Evolutionary conservation across 805 yeast species (phyloP).

Genomic region (Schwanniomyces vanrijiae): DNA sequence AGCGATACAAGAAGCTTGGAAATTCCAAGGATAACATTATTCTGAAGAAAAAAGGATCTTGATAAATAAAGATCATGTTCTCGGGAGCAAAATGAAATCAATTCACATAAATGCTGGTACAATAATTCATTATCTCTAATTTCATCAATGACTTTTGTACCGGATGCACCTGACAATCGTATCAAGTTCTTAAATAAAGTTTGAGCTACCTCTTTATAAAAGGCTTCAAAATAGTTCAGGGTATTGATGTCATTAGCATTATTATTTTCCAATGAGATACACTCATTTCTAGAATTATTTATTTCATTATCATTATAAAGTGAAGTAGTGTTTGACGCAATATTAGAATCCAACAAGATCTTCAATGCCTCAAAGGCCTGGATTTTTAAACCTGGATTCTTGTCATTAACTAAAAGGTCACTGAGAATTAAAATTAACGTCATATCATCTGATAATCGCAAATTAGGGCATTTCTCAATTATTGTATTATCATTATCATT

Average conservation of each 20-base stretch:
- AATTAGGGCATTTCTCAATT: conserved; percentile 17
- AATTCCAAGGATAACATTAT: conserved; percentile 57
- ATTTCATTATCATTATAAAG: conserved; percentile 7
- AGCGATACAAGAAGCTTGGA: conserved; percentile 43
- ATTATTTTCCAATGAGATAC: conserved; percentile 10
- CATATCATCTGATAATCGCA: conserved; percentile 54
- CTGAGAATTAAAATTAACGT: conserved; percentile 56
- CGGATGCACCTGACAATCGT: conserved; percentile 19
- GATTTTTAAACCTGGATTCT: conserved; percentile 68
- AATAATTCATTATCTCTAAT: conserved; percentile 39
- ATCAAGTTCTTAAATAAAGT: conserved; percentile 51
- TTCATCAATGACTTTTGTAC: conserved; percentile 2
- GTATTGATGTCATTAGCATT: conserved; percentile 36
- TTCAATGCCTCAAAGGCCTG: conserved; percentile 85
- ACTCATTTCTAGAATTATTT: conserved; percentile 6
- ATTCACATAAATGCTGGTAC: conserved; percentile 64
- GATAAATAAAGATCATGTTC: conserved; percentile 62
- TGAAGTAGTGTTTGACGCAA: conserved; percentile 20
- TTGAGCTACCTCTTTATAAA: conserved; percentile 65
- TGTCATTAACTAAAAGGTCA: conserved; percentile 60
- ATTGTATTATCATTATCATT: conserved; percentile 10
- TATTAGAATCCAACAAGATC: conserved; percentile 63
- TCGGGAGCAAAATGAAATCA: conserved; percentile 63
- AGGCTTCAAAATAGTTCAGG: conserved; percentile 51
- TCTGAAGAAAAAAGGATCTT: conserved; percentile 61